Evolutionary conservation across 352 stramenopile genomes (phyloP).

Genomic region (Phytophthora rubi): DNA sequence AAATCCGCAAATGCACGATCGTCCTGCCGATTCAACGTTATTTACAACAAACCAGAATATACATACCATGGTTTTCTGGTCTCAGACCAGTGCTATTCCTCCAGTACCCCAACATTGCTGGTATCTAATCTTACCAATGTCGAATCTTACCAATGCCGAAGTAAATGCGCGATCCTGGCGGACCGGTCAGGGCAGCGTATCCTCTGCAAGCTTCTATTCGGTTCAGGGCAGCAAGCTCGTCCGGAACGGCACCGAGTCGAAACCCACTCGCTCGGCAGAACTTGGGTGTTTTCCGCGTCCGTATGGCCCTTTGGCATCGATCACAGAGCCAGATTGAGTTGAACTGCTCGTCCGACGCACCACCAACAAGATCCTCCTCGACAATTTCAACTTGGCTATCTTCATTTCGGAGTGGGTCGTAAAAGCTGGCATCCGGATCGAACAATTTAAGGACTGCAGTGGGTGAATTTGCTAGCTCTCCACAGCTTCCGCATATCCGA

Average conservation of each 20-base stretch:
- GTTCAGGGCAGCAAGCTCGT: conserved; percentile 9
- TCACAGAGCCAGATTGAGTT: not conserved
- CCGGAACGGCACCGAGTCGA: not conserved
- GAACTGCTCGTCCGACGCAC: too few species aligned
- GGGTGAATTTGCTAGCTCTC: conserved; percentile 3
- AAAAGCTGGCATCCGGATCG: not conserved
- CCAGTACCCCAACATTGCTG: too few species aligned
- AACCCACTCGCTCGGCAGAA: conserved; percentile 16
- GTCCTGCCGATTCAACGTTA: too few species aligned
- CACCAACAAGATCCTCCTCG: not conserved
- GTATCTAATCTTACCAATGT: too few species aligned
- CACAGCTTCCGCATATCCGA: conserved; percentile 17
- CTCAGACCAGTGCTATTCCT: too few species aligned
- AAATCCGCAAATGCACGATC: too few species aligned
- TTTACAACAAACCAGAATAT: too few species aligned
- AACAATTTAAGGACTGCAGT: not conserved
- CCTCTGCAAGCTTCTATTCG: not conserved
- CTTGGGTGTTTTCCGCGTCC: not conserved
- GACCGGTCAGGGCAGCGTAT: too few species aligned
- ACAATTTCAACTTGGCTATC: conserved; percentile 1
- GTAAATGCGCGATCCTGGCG: too few species aligned
- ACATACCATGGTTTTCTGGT: too few species aligned
- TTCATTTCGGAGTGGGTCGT: not conserved
- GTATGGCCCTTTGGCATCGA: conserved; percentile 4
- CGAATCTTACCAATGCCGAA: too few species aligned